phyloP scores from a whole-genome alignment of 495 filamentous ascomycete species.

The Daldinia decipiens region DNA sequence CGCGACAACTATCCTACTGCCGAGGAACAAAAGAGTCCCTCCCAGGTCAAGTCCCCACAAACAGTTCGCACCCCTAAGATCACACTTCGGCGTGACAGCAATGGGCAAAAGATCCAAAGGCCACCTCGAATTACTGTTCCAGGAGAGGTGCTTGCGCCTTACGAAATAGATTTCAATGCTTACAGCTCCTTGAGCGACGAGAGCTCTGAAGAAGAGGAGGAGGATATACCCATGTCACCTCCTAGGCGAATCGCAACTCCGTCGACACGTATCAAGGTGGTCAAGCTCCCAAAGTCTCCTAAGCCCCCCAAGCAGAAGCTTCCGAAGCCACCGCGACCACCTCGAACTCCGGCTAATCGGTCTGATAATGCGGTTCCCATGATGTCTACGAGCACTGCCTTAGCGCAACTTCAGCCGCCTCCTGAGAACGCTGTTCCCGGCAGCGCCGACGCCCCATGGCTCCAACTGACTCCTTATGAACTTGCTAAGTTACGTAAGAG shows the following conservation, averaged over 20 bases:
- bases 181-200: constrained; percentile 58
- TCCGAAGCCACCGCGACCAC: constrained; percentile 58
- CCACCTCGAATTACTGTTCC: constrained; percentile 65
- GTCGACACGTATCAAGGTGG: constrained; percentile 55
- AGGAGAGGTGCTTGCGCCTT: constrained; percentile 67
- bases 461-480: constrained; percentile 88
- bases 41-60: constrained; percentile 63
- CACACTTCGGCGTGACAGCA: constrained; percentile 70
- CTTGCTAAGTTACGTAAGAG: constrained; percentile 90
- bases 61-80: constrained; percentile 69
- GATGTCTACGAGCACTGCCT: constrained; percentile 84
- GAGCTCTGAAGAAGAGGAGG: constrained; percentile 54
- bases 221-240: constrained; percentile 40
- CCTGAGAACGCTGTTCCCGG: constrained; percentile 79
- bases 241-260: constrained; percentile 49
- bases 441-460: constrained; percentile 84
- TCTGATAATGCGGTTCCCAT: constrained; percentile 51
- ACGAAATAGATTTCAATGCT: constrained; percentile 63
- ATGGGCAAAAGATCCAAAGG: constrained; percentile 53
- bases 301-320: constrained; percentile 54
- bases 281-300: constrained; percentile 52
- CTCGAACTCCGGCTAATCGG: constrained; percentile 50
- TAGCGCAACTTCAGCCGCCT: constrained; percentile 79
- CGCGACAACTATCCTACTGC: constrained; percentile 62
- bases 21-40: constrained; percentile 64